phyloP scores from a whole-genome alignment of 768 basidiomycete species.

The Calocybe cyanea region DNA sequence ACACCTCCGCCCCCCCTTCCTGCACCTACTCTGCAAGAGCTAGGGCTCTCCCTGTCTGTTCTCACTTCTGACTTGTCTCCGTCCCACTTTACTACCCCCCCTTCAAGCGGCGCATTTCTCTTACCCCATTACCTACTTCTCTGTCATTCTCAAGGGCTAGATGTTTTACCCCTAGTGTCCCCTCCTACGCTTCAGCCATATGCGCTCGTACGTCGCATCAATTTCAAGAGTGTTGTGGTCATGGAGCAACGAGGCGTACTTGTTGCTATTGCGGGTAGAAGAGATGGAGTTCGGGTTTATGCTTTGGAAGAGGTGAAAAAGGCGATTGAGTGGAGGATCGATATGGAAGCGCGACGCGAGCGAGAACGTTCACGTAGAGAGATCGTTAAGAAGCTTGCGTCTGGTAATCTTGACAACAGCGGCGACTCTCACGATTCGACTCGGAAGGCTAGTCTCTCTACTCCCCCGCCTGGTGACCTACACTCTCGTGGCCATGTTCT shows the following conservation, averaged over 20 bases:
- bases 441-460: slow-evolving; percentile 46
- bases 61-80: slow-evolving; percentile 68
- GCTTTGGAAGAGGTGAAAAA: slow-evolving; percentile 84
- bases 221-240: slow-evolving; percentile 84
- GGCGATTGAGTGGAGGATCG: slow-evolving; percentile 85
- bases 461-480: slow-evolving; percentile 38
- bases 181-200: slow-evolving; percentile 78
- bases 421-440: slow-evolving; percentile 32
- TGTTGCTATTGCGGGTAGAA: slow-evolving; percentile 84
- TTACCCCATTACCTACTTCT: slow-evolving; percentile 78
- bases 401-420: slow-evolving; percentile 30
- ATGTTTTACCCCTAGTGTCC: slow-evolving; percentile 74
- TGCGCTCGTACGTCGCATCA: slow-evolving; percentile 75
- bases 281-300: slow-evolving; percentile 86
- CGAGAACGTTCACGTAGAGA: slow-evolving; percentile 69
- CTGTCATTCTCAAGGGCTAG: slow-evolving; percentile 82
- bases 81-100: slow-evolving; percentile 74
- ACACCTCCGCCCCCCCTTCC: slow-evolving; percentile 74
- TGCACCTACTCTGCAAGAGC: slow-evolving; percentile 67
- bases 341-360: slow-evolving; percentile 73
- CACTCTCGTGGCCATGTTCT: slow-evolving; percentile 25
- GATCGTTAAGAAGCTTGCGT: slow-evolving; percentile 50
- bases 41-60: slow-evolving; percentile 68
- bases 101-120: slow-evolving; percentile 74
- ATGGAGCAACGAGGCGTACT: slow-evolving; percentile 91